These are phyloP conservation scores for Coniochaeta prunicola DNA, from an alignment of 2,329 filamentous ascomycete species.

Conservation along the genomic window DNA sequence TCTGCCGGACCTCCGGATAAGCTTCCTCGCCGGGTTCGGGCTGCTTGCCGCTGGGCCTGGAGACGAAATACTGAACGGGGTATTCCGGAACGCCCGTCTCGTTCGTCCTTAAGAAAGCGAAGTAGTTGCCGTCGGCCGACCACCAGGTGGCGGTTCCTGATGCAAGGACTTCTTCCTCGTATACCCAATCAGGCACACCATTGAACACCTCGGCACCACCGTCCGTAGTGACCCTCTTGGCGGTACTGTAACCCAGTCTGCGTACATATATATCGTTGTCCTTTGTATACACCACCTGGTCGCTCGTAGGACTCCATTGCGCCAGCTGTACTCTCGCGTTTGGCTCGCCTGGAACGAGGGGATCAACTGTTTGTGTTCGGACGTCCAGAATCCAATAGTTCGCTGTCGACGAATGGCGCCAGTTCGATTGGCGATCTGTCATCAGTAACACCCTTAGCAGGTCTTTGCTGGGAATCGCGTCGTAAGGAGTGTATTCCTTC, in stretches of 20 bases:
- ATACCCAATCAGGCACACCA: conserved; percentile 95
- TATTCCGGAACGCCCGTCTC: conserved; percentile 89
- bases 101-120: conserved; percentile 90
- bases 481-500: conserved; percentile 45
- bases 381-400: conserved; percentile 93
- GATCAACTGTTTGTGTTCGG: conserved; percentile 65
- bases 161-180: conserved; percentile 75
- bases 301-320: conserved; percentile 79
- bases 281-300: conserved; percentile 82
- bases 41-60: conserved; percentile 68
- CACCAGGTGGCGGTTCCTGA: conserved; percentile 89
- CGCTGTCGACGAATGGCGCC: conserved; percentile 83
- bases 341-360: conserved; percentile 64
- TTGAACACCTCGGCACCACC: conserved; percentile 89
- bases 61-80: conserved; percentile 88
- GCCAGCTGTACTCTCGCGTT: conserved; percentile 71
- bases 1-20: conserved; percentile 83
- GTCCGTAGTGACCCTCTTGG: conserved; percentile 74
- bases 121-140: conserved; percentile 80
- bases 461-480: conserved; percentile 71
- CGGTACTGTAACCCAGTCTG: conserved; percentile 45
- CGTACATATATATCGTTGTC: conserved; percentile 88
- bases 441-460: conserved; percentile 81
- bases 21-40: conserved; percentile 68
- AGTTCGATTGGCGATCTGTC: conserved; percentile 66